These are phyloP conservation scores for Candolleomyces efflorescens DNA, from an alignment of 768 basidiomycete species.

Conservation along the genomic window DNA sequence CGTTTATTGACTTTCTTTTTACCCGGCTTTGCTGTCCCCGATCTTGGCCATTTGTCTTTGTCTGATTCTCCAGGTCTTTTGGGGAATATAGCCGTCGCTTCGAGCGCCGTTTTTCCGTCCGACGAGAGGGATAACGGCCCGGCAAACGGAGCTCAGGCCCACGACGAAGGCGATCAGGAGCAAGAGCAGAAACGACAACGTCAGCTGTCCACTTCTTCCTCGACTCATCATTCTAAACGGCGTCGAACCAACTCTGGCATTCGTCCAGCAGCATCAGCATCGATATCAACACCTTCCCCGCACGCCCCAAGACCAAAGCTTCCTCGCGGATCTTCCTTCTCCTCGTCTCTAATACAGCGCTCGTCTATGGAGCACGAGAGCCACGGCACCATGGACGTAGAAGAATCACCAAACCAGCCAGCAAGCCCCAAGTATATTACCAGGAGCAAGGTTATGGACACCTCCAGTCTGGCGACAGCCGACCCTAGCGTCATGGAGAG, in stretches of 20 bases:
- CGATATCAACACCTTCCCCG: background rate
- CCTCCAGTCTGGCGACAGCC: background rate
- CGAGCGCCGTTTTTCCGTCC: background rate
- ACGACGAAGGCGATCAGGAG: background rate
- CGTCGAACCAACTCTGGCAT: background rate
- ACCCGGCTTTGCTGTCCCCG: background rate
- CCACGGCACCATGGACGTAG: background rate
- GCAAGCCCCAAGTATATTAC: background rate
- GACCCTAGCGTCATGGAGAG: background rate
- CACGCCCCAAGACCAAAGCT: background rate
- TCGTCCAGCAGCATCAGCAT: background rate
- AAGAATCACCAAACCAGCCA: background rate
- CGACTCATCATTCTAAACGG: background rate
- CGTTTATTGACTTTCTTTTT: background rate
- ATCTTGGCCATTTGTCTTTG: background rate
- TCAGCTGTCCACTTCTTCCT: background rate
- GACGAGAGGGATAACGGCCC: background rate
- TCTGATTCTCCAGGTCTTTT: too few relatives aligned
- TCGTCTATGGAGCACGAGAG: too few relatives aligned
- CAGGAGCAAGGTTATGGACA: conserved; percentile 8
- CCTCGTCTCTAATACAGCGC: too few relatives aligned
- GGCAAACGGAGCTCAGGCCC: background rate
- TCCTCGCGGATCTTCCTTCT: background rate
- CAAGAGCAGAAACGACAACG: background rate
- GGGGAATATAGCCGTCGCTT: background rate